Evolutionary conservation across 176 grass and related monocot species (phyloP), one percentile per base, ranked within the genome.

Genomic region (Phoenix dactylifera): DNA sequence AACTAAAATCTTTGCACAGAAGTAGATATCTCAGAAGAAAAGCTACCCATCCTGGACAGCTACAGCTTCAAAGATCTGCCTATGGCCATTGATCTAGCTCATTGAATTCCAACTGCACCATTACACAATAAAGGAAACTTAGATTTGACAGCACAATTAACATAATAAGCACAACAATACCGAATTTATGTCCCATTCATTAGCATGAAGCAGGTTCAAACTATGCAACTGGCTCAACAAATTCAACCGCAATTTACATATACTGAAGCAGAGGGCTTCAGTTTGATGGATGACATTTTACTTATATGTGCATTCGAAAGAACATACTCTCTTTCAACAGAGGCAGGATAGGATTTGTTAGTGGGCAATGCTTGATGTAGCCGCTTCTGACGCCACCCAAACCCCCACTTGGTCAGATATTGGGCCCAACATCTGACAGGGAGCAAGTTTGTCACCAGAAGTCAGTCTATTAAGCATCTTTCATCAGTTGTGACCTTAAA

Each of bases 51-150:
- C 35, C 9, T 44, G 35, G 1, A 14, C 35, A 12, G 35, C 35
- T 12, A 12, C 35, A 44, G 10, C 35, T 44, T 44, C 35, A 44
- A 44, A 44, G 35, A 44, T 44, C 49, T 76, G 22, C 18, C 57
- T 52, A 54, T 32, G 69, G 30, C 54, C 22, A 51, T 50, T 50
- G 76, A 25, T 66, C 67, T 61, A 18, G 50, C 61, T 69, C 39
- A 74, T 77, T 49, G 76, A 85, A 94, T 74, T 88, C 84, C 59
- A 82, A 25, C 89, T 94, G 84, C 49, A 63, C 28, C 59, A 68
- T 17, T 75, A 1, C 72, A 30, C 51, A 52, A 58, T n/a, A 35
- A 29, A 82, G 54, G 55, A 6, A 54, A 16, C 50, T 79, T 58
- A 76, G 59, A 69, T 20, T 58, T 3, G 4, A 50, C 52, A 66